Base-by-base conservation (phyloP, 805 yeast species). In the Nakazawaea wyomingensis region DNA sequence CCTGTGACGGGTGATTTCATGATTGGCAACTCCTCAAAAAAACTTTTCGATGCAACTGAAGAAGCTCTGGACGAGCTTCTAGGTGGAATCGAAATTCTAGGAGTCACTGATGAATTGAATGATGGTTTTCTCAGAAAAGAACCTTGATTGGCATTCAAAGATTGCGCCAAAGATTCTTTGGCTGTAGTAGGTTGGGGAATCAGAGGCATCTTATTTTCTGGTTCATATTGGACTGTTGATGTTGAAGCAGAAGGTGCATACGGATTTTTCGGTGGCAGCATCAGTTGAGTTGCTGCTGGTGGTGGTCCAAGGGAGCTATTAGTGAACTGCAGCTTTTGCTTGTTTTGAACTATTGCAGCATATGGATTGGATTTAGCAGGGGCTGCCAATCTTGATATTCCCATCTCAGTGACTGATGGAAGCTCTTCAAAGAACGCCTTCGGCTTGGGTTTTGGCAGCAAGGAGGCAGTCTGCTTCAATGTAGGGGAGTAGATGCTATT, bases 11-110 rank as follows among this genome's bases (percentile, higher is more conserved):
- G 39, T 21, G 42, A 29, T 4, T 20, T 34, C 34, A 38, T 13
- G 16, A 34, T 34, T n/a, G 46, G 46, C 17, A 43, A 29, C 19
- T 43, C 46, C 29, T 43, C 46, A 16, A 43, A 43, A 20, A 43
- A 43, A 28, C 43, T 43, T 16, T 37, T 42, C 11, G 41, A 37
- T 14, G 41, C 38, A 9, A 22, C 33, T 8, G 45, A 36, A 3
- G 41, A 37, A 14, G 45, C 35, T 27, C 45, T 37, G 14, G 45
- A 32, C 6, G 18, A 21, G 19, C 34, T 42, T 10, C 38, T 19
- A 10, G 41, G 41, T 16, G 41, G 28, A 2, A 22, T 21, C 2
- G 28, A 14, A 3, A 26, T 9, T 9, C 26, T n/a, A 7, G 33
- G 37, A 24, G 27, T 24, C 5, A 14, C 8, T 19, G 39, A 36